These are phyloP conservation scores for Penicillium vulpinum DNA, from an alignment of 2,329 filamentous ascomycete genomes.

Conservation along the genomic window DNA sequence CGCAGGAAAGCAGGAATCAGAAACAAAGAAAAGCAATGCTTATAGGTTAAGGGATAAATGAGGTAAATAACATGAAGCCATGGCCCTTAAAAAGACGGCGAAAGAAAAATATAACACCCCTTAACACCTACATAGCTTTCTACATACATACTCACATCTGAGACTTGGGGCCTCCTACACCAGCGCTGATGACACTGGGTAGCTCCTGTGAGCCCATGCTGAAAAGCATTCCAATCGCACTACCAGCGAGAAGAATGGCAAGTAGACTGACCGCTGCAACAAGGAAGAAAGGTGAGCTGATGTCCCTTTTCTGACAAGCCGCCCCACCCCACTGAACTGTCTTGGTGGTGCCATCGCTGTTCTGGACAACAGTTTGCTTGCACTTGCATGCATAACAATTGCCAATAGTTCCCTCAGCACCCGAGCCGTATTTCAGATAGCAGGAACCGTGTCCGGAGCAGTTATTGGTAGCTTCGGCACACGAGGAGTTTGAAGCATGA, in stretches of 20 bases:
- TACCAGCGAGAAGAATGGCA: constrained; percentile 66
- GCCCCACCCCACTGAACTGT: constrained; percentile 78
- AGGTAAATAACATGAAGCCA: background rate
- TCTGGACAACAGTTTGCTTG: constrained; percentile 55
- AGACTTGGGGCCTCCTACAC: constrained; percentile 69
- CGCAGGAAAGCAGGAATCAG: background rate
- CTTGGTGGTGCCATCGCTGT: constrained; percentile 53
- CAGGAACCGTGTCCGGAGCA: constrained; percentile 84
- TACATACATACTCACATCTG: constrained; percentile 38
- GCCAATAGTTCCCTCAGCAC: constrained; percentile 35
- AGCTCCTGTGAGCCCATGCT: constrained; percentile 82
- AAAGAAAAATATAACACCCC: background rate
- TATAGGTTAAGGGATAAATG: background rate
- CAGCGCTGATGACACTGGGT: constrained; percentile 93
- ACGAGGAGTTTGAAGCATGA: constrained; percentile 69
- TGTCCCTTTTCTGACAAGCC: constrained; percentile 87
- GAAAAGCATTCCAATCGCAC: constrained; percentile 76
- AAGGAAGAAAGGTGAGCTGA: constrained; percentile 86
- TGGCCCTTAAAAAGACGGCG: background rate
- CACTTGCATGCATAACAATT: constrained; percentile 82
- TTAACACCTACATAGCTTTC: background rate
- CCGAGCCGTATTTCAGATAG: constrained; percentile 61
- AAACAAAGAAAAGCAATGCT: background rate
- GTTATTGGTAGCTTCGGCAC: constrained; percentile 67
- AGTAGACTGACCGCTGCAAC: constrained; percentile 73